A percentile compares a stretch with the other conserved stretches of the same genome.
Evolutionary conservation across 495 filamentous ascomycete species (phyloP).

Genomic region (Aspergillus leporis): DNA sequence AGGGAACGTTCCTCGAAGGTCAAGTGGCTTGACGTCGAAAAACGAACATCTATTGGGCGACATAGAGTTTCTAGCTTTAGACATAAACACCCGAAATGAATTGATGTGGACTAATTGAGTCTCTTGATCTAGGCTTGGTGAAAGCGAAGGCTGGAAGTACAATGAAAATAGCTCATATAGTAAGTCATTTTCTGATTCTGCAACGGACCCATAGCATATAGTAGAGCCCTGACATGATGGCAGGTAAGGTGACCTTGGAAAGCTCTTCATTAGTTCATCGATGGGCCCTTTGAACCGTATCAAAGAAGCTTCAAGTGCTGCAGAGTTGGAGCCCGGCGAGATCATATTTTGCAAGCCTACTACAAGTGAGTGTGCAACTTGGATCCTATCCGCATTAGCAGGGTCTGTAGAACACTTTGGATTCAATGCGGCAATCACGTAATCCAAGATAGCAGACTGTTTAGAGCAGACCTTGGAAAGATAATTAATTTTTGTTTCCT

Average conservation of each 20-base stretch:
- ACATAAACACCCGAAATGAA: conserved; percentile 18
- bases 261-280: conserved; percentile 20
- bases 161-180: conserved; percentile 30
- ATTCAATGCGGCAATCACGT: conserved; percentile 25
- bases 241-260: conserved; percentile 21
- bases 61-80: conserved; percentile 16
- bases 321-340: conserved; percentile 8
- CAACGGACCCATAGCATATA: conserved; percentile 25
- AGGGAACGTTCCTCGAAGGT: conserved; percentile 13
- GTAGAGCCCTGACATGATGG: conserved; percentile 22
- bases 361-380: conserved; percentile 28
- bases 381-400: conserved; percentile 19
- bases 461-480: conserved; percentile 22
- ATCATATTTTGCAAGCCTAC: conserved; percentile 22
- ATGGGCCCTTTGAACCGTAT: conserved; percentile 22
- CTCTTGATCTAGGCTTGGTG: conserved; percentile 11
- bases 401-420: background rate
- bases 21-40: conserved; percentile 12
- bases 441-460: conserved; percentile 27
- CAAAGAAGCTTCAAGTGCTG: conserved; percentile 13
- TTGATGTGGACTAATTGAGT: conserved; percentile 1
- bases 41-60: conserved; percentile 21
- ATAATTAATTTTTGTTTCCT: conserved; percentile 6
- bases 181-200: conserved; percentile 31
- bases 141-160: conserved; percentile 25